Base-by-base conservation (phyloP, 345 rosid genomes). In the Dipteronia sinensis region DNA sequence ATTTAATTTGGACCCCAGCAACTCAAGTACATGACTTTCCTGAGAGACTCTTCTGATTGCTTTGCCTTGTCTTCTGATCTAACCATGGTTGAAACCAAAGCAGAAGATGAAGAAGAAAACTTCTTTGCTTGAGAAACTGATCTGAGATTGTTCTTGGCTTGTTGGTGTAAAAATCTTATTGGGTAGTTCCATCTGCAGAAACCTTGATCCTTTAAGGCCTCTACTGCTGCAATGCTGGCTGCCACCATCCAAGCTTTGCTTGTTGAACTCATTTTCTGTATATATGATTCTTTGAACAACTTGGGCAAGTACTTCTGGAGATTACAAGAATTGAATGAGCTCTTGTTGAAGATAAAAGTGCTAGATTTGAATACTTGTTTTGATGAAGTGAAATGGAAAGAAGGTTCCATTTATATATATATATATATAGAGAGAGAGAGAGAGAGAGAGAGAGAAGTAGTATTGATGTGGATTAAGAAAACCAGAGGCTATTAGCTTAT, bases 201-300 rank as follows among this genome's bases (percentile, higher is more conserved):
- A 0, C 92, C 94, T 51, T 88, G 90, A 65, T 90, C 92, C 42
- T 91, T 93, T n/a, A 87, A 56, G 2, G 91, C 90, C 80, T 87
- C 93, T 20, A 91, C 88, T 4, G 88, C 89, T 20, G 87, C 95
- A 17, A 91, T 76, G 46, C 85, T 83, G 19, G 82, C 84, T 1
- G 90, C 91, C 4, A 83, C 87, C 0, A 74, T 55, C 90, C 91
- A 90, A 1, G 92, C 82, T 56, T 82, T 90, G 77, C 86, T 88
- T 2, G 85, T 73, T 7, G 84, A 77, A 83, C 81, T 84, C 90
- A 87, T 87, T 67, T 81, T 59, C 77, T 78, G 15, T 76, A 0
- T 63, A 10, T 69, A 53, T 65, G 74, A 40, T 61, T 59, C 46
- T 22, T 27, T 17, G 27, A 16, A 10, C 20, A 34, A 4, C 16